Conservation (phyloP, 2,329 filamentous ascomycete species). For the Ceratocystis cubensis region DNA sequence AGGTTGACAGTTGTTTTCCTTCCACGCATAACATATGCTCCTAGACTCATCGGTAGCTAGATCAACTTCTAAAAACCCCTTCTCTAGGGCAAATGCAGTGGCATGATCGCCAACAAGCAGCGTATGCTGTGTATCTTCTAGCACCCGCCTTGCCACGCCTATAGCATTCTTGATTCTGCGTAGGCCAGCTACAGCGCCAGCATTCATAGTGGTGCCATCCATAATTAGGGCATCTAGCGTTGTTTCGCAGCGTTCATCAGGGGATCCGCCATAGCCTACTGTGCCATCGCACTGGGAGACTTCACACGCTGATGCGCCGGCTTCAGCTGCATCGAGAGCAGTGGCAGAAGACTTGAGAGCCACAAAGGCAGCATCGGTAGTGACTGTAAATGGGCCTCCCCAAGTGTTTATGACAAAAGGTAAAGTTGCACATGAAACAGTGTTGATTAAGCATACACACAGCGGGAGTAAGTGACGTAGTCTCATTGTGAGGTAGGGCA, state of each 20-base stretch:
- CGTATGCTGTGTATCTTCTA: constrained; percentile 40
- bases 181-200: constrained; percentile 41
- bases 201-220: constrained; percentile 42
- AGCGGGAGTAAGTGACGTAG: neutral
- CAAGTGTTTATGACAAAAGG: constrained; percentile 45
- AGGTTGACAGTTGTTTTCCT: constrained; percentile 33
- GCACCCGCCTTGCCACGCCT: constrained; percentile 38
- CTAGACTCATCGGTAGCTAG: constrained; percentile 33
- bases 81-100: constrained; percentile 40
- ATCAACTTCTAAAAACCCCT: constrained; percentile 37
- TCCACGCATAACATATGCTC: constrained; percentile 35
- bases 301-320: constrained; percentile 42
- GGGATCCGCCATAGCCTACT: constrained; percentile 43
- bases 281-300: constrained; percentile 41
- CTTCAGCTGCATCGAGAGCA: constrained; percentile 40
- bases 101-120: constrained; percentile 41
- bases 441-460: neutral
- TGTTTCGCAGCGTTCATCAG: constrained; percentile 44
- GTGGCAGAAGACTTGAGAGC: constrained; percentile 29
- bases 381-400: constrained; percentile 39
- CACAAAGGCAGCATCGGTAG: constrained; percentile 39
- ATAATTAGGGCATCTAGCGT: constrained; percentile 48
- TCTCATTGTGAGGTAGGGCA: neutral
- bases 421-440: constrained; percentile 22
- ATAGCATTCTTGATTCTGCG: constrained; percentile 38